Percentiles rank a stretch among this genome's conserved stretches.
phyloP scores from a whole-genome alignment of 352 stramenopile genomes.

The Hyaloperonospora brassicae region DNA sequence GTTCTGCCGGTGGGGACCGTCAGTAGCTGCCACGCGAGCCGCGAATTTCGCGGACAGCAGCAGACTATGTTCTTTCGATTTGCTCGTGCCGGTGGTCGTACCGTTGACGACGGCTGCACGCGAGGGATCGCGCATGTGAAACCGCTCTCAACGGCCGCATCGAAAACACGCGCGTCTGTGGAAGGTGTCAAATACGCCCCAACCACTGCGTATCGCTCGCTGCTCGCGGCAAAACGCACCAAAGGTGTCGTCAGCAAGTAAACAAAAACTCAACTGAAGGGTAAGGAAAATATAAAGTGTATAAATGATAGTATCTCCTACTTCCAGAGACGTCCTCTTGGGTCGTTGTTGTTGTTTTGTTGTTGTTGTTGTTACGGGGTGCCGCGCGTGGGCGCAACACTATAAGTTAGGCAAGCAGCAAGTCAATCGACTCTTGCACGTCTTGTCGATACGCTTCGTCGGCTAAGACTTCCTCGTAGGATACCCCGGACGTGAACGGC shows the following conservation, averaged over 20 bases:
- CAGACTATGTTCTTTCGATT: too few species aligned
- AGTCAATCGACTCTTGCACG: conserved; percentile 41
- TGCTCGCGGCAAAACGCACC: neutral
- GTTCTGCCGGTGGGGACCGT: too few species aligned
- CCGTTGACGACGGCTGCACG: too few species aligned
- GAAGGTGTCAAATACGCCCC: too few species aligned
- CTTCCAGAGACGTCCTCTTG: neutral
- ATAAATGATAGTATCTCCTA: too few species aligned
- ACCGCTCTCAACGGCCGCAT: neutral
- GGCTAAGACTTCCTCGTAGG: conserved; percentile 32
- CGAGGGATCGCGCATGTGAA: neutral
- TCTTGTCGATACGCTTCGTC: conserved; percentile 50
- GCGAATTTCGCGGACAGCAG: too few species aligned
- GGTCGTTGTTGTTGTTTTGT: conserved; percentile 32
- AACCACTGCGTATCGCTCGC: too few species aligned
- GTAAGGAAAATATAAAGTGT: too few species aligned
- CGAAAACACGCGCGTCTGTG: too few species aligned
- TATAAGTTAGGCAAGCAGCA: conserved; percentile 43
- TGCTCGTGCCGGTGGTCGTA: too few species aligned
- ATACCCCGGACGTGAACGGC: conserved; percentile 37
- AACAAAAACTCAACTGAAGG: too few species aligned
- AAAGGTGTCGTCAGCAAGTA: neutral
- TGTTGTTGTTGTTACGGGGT: conserved; percentile 19
- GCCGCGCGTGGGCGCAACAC: conserved; percentile 23
- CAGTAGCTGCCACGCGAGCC: too few species aligned